These are phyloP conservation scores for Trypanosoma cruzi DNA, from an alignment of 208 protist species.

Conservation along the genomic window DNA sequence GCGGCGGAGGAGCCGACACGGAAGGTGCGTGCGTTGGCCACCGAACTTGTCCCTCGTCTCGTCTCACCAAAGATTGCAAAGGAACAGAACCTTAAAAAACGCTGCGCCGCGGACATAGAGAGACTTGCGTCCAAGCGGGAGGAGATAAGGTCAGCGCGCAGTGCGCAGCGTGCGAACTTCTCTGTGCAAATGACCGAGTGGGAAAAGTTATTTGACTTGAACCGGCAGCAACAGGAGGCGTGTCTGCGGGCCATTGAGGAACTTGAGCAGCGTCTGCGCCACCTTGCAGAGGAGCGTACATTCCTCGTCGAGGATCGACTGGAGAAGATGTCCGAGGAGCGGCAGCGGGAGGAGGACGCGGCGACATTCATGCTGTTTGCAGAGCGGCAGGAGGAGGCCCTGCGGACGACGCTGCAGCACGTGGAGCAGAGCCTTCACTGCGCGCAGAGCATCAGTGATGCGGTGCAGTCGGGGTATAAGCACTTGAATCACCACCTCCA, in stretches of 20 bases:
- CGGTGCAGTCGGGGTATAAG: constrained; percentile 35
- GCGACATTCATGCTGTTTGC: constrained; percentile 58
- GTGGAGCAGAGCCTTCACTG: constrained; percentile 42
- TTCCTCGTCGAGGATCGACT: constrained; percentile 61
- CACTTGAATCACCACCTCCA: constrained; percentile 38
- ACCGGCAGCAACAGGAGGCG: constrained; percentile 60
- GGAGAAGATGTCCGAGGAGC: constrained; percentile 46
- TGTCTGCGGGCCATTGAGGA: constrained; percentile 76
- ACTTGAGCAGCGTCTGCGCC: constrained; percentile 56
- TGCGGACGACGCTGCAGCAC: constrained; percentile 20
- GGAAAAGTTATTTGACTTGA: constrained; percentile 52
- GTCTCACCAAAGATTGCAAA: constrained; percentile 14
- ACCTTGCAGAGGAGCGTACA: constrained; percentile 48
- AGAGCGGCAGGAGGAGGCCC: constrained; percentile 33
- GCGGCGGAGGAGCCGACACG: constrained; percentile 31
- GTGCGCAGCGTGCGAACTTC: constrained; percentile 35
- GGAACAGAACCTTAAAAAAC: constrained; percentile 25
- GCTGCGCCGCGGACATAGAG: constrained; percentile 40
- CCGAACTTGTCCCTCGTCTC: constrained; percentile 26
- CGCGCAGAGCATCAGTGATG: constrained; percentile 26
- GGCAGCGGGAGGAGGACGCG: constrained; percentile 55
- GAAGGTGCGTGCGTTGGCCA: constrained; percentile 29
- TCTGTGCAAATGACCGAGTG: constrained; percentile 44
- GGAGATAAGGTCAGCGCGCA: constrained; percentile 33
- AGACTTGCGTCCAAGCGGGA: constrained; percentile 35